phyloP scores from a whole-genome alignment of 2,329 filamentous ascomycete genomes.

The Arthrocladium fulminans region DNA sequence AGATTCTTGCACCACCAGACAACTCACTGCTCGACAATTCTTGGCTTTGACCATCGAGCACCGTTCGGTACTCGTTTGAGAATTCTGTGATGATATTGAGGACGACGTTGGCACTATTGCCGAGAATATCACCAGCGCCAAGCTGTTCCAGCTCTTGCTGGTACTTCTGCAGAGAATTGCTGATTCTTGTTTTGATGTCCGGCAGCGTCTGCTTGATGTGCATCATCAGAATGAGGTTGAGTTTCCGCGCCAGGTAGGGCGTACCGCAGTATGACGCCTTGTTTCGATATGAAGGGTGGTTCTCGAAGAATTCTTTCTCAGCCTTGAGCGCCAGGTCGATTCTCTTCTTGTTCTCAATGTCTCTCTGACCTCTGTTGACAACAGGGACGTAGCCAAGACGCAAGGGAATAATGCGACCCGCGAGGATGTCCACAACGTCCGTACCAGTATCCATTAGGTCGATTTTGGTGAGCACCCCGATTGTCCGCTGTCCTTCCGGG shows the following conservation, averaged over 20 bases:
- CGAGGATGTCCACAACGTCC: conserved; percentile 96
- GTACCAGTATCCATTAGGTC: conserved; percentile 98
- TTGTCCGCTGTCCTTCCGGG: conserved; percentile 92
- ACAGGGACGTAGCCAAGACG: conserved; percentile 93
- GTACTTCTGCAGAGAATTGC: conserved; percentile 91
- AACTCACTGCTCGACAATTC: conserved; percentile 91
- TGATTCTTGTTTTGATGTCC: conserved; percentile 94
- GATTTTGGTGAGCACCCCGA: conserved; percentile 96
- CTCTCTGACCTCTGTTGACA: conserved; percentile 92
- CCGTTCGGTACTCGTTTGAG: conserved; percentile 91
- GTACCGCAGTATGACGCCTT: conserved; percentile 98
- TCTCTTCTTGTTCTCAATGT: conserved; percentile 96
- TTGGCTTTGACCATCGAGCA: conserved; percentile 91
- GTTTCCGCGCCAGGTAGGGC: conserved; percentile 88
- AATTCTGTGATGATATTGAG: conserved; percentile 99
- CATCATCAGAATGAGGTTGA: conserved; percentile 99
- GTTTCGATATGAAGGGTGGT: conserved; percentile 96
- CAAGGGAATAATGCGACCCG: conserved; percentile 91
- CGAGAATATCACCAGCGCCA: conserved; percentile 78
- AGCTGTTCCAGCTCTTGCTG: conserved; percentile 68
- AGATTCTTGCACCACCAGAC: conserved; percentile 94
- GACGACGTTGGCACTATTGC: conserved; percentile 83
- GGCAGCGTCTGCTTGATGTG: conserved; percentile 99
- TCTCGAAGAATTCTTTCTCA: conserved; percentile 95
- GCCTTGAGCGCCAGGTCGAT: conserved; percentile 85